Conservation (phyloP, 1,284 basidiomycete species). For the Inonotus obliquus region DNA sequence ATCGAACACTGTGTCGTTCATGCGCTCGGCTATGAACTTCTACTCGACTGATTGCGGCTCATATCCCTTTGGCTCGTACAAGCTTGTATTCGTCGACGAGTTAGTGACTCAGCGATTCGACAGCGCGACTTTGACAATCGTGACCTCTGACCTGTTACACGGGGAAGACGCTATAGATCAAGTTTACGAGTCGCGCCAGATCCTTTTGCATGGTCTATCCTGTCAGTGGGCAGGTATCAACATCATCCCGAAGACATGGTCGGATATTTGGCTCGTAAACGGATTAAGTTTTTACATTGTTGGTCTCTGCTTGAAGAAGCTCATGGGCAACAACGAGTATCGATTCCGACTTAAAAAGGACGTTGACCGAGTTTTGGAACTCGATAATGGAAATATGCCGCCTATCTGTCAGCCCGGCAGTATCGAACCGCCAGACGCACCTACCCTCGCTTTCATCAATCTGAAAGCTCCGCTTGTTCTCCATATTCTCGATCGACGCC, state of each 20-base stretch:
- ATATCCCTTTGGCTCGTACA: conserved; percentile 95
- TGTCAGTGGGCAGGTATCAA: conserved; percentile 98
- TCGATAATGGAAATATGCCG: conserved; percentile 87
- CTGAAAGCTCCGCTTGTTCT: conserved; percentile 94
- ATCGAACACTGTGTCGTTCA: conserved; percentile 64
- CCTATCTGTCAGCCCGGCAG: conserved; percentile 91
- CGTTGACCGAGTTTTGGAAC: conserved; percentile 87
- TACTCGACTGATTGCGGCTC: conserved; percentile 92
- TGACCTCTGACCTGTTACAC: conserved; percentile 82
- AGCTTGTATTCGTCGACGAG: conserved; percentile 94
- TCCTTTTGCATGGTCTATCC: conserved; percentile 83
- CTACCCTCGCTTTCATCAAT: conserved; percentile 83
- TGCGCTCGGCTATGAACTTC: conserved; percentile 89
- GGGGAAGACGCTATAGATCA: conserved; percentile 91
- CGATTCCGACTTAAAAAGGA: conserved; percentile 95
- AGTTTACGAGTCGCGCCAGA: conserved; percentile 86
- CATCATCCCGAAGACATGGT: conserved; percentile 91
- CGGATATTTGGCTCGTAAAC: conserved; percentile 95
- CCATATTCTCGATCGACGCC: conserved; percentile 90
- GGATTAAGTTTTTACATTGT: conserved; percentile 91
- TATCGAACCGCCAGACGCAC: conserved; percentile 77
- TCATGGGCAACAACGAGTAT: conserved; percentile 97
- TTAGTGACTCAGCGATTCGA: conserved; percentile 77
- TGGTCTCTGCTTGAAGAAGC: conserved; percentile 80
- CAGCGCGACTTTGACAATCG: conserved; percentile 79